Percentiles rank a stretch among this genome's conserved stretches.
phyloP scores from a whole-genome alignment of 257 asterid species.

The Solanum paucissectum region DNA sequence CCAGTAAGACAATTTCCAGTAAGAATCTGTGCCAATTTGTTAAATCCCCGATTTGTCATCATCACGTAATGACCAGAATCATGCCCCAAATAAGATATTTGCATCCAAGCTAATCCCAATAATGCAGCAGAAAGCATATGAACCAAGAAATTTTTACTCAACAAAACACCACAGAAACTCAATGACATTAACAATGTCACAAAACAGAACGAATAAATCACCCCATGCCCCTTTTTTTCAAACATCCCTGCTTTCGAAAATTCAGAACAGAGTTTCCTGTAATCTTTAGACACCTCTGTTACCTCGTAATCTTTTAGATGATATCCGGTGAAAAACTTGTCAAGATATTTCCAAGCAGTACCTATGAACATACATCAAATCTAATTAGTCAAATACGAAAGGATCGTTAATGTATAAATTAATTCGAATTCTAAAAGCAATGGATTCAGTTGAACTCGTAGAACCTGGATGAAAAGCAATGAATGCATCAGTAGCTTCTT shows the following conservation, averaged over 20 bases:
- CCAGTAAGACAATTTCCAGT: constrained; percentile 93
- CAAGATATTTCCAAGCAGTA: constrained; percentile 33
- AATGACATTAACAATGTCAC: constrained; percentile 4
- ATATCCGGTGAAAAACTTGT: constrained; percentile 26
- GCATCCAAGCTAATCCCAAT: constrained; percentile 34
- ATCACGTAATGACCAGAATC: constrained; percentile 87
- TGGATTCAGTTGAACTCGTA: neutral
- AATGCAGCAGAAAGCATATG: constrained; percentile 29
- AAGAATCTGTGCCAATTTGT: constrained; percentile 54
- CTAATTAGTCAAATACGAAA: neutral
- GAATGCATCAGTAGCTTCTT: constrained; percentile 4
- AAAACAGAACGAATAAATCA: constrained; percentile 13
- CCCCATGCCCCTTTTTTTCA: constrained; percentile 35
- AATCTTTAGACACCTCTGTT: constrained; percentile 35
- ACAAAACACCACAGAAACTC: constrained; percentile 24
- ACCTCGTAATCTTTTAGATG: constrained; percentile 25
- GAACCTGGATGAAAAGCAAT: neutral
- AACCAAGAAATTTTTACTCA: constrained; percentile 3
- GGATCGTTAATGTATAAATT: too few species aligned
- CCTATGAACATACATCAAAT: constrained; percentile 5
- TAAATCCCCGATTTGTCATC: constrained; percentile 38
- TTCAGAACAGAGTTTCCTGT: constrained; percentile 15
- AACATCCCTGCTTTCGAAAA: constrained; percentile 34
- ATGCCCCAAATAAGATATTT: constrained; percentile 65
- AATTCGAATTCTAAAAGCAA: neutral